Base-by-base conservation (phyloP, 73 alveolate genomes). In the Durusdinium trenchii region DNA sequence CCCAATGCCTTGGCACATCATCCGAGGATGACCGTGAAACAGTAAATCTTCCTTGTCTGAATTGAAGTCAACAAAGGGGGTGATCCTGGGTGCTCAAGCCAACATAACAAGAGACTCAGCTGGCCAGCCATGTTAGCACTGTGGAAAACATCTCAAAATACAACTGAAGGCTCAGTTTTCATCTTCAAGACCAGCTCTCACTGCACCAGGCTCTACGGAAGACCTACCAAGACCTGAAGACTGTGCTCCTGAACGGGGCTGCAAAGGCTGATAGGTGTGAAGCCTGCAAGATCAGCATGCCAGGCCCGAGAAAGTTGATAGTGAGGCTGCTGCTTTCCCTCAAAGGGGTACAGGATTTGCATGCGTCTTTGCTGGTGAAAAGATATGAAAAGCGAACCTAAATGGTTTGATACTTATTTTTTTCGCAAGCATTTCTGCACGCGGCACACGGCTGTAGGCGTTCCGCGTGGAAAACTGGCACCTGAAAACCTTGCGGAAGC, bases 201-300 rank as follows among this genome's bases (percentile, higher is more conserved):
- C 30, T 23, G 18, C 73, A 23, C 18, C 30, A 23, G 73, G n/a
- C 73, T 60, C 73, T 60, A 1, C 30, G 30, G n/a, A 60, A 1
- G 73, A 2, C n/a, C 73, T 1, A 60, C 18, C 73, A 60, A 60
- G 73, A 23, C 73, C 73, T 60, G n/a, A 23, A 23, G 73, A 32
- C n/a, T 23, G 18, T 60, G n/a, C 62, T 78, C 89, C 89, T 78
- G 89, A 43, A 78, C 64, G 20, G 89, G 89, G 46, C 62, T 78
- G 89, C 89, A 78, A 78, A 78, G 89, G 89, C 89, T 78, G 46
- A 78, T 45, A 5, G 89, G 64, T 30, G 89, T 78, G 62, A 78
- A 78, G 89, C 89, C 89, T 78, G n/a, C n/a, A n/a, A n/a, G n/a
- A n/a, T n/a, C n/a, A n/a, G n/a, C n/a, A n/a, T n/a, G n/a, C n/a